A percentile compares a stretch with the other conserved stretches of the same genome.
Evolutionary conservation across 176 grass and related monocot species (phyloP).

Genomic region (Microstegium vimineum): DNA sequence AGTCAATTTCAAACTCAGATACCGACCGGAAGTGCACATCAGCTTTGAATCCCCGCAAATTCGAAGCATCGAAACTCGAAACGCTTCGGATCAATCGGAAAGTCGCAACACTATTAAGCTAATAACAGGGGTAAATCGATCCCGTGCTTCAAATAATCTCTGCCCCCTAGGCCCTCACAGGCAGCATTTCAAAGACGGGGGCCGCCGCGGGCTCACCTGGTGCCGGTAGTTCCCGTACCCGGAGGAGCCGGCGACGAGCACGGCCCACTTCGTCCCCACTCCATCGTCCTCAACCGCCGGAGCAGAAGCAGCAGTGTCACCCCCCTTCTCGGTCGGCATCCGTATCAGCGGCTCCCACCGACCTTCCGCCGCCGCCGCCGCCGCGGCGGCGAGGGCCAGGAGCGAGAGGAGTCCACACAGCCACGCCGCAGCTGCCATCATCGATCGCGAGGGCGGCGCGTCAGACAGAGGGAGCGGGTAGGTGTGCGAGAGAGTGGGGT

Average conservation of each 20-base stretch:
- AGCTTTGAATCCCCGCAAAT: background rate
- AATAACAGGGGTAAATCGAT: background rate
- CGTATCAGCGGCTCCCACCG: constrained; percentile 57
- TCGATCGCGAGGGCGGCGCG: background rate
- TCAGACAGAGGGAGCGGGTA: background rate
- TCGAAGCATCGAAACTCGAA: background rate
- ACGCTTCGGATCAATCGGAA: background rate
- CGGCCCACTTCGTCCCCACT: too few species aligned
- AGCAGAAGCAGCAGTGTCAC: background rate
- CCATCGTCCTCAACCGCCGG: background rate
- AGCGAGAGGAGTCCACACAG: constrained; percentile 31
- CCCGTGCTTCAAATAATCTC: background rate
- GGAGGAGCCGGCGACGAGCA: too few species aligned
- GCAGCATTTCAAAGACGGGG: too few species aligned
- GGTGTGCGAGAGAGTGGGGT: background rate
- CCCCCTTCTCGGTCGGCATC: constrained; percentile 43
- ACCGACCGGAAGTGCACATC: background rate
- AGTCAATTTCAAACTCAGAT: background rate
- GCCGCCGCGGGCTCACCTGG: too few species aligned
- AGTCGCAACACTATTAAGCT: background rate
- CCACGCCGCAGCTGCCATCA: constrained; percentile 28
- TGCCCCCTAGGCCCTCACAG: too few species aligned
- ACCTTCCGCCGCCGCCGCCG: constrained; percentile 10
- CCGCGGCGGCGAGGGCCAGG: constrained; percentile 20
- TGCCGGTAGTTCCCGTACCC: too few species aligned